Evolutionary conservation across 2,329 filamentous ascomycete genomes (phyloP), one percentile per base, ranked within the genome.

Genomic region (Diaporthe australafricana): DNA sequence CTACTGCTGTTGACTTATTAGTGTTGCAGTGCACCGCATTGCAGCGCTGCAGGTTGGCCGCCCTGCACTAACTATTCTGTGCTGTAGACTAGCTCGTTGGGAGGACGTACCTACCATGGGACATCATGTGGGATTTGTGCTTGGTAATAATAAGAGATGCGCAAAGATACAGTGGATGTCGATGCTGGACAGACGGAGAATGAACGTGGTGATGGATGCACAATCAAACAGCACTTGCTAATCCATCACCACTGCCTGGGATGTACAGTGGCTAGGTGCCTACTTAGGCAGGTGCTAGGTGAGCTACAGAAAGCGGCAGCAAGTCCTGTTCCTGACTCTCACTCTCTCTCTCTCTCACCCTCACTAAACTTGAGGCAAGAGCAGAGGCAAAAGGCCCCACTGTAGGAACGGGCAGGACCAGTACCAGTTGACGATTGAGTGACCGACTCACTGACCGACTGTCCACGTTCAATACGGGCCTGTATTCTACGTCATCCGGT

Each of bases 21-120:
- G 70, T 68, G 63, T 71, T 60, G 56, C 71, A 66, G 56, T 67
- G 60, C 68, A 72, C 50, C 52, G 38, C 68, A 65, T 45, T 55
- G 60, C 60, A 68, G 53, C 35, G 27, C 45, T 67, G 70, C 68
- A 73, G 40, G 66, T 62, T 50, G 52, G 55, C 71, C 35, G 68
- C 53, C 56, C 67, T 60, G 66, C 52, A 32, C 53, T 63, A 63
- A 48, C 60, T 63, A 27, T 48, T 48, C 42, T 35, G 27, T 30
- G 57, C 25, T 35, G 60, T 48, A 35, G 32, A 9, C 32, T 35
- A 35, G 40, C 25, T 35, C 17, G 57, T 35, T 63, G 60, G 60
- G 42, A 20, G 32, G n/a, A 35, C 22, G 60, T 50, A 48, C 22
- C 60, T 50, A 48, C 22, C 60, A 48, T 48, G 42, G 60, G 60